Evolutionary conservation across 495 filamentous ascomycete genomes (phyloP).

Genomic region (Aspergillus bridgeri): DNA sequence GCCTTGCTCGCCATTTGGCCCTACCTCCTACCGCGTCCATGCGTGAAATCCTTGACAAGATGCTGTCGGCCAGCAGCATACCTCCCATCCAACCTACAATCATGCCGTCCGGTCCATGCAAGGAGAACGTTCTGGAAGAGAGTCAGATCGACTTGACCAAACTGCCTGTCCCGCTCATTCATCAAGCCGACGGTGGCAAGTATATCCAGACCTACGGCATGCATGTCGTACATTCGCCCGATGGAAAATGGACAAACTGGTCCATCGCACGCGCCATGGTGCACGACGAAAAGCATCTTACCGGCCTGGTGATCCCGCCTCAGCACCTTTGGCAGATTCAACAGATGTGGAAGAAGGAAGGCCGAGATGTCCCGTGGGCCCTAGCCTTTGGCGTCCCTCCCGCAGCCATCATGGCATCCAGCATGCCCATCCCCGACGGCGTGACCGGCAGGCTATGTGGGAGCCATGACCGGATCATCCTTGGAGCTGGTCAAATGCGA

Average conservation of each 20-base stretch:
- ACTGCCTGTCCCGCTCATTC: slow-evolving; percentile 32
- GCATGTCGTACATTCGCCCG: slow-evolving; percentile 35
- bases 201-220: slow-evolving; percentile 41
- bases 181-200: slow-evolving; percentile 37
- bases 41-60: slow-evolving; percentile 30
- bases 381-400: slow-evolving; percentile 38
- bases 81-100: slow-evolving; percentile 26
- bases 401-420: slow-evolving; percentile 37
- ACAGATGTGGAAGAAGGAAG: slow-evolving; percentile 36
- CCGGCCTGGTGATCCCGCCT: slow-evolving; percentile 26
- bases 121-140: slow-evolving; percentile 31
- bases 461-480: slow-evolving; percentile 32
- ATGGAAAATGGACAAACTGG: slow-evolving; percentile 42
- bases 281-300: slow-evolving; percentile 27
- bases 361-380: slow-evolving; percentile 37
- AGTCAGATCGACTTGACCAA: slow-evolving; percentile 33
- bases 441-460: slow-evolving; percentile 32
- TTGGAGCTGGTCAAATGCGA: slow-evolving; percentile 43
- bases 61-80: slow-evolving; percentile 22
- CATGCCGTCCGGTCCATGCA: slow-evolving; percentile 28
- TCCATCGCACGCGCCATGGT: slow-evolving; percentile 43
- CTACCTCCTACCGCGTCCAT: slow-evolving; percentile 28
- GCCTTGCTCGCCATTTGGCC: slow-evolving; percentile 32
- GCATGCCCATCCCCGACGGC: slow-evolving; percentile 38
- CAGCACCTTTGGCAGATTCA: slow-evolving; percentile 38